Evolutionary conservation across 2,329 filamentous ascomycete species (phyloP).

Genomic region (Epichloe festucae): DNA sequence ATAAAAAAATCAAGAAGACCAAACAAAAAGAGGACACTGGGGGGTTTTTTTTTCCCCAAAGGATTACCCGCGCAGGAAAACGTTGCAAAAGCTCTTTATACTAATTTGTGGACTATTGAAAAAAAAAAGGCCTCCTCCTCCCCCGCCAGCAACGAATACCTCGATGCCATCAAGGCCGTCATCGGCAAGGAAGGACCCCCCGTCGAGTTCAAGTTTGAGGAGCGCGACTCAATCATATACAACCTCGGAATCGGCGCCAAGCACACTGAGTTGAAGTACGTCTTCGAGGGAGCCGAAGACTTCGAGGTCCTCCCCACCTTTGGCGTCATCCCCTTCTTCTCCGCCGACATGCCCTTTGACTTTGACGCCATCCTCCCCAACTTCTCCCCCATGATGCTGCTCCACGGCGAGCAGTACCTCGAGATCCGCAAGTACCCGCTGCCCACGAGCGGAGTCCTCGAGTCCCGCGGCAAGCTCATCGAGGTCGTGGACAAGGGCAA

Average conservation of each 20-base stretch:
- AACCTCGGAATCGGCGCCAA: constrained; percentile 91
- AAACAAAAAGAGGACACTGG: background rate
- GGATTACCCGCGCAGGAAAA: too few relatives aligned
- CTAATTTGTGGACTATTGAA: background rate
- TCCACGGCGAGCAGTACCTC: constrained; percentile 97
- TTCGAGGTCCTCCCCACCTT: constrained; percentile 95
- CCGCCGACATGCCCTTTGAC: constrained; percentile 66
- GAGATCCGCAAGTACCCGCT: constrained; percentile 88
- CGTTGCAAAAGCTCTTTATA: background rate
- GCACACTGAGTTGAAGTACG: constrained; percentile 71
- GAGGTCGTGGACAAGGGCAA: constrained; percentile 95
- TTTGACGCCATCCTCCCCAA: constrained; percentile 80
- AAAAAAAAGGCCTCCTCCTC: constrained; percentile 2
- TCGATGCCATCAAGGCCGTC: constrained; percentile 63
- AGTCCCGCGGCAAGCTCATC: constrained; percentile 67
- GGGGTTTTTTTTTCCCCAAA: background rate
- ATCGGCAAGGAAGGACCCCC: constrained; percentile 54
- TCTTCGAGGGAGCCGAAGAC: constrained; percentile 81
- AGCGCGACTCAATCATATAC: constrained; percentile 86
- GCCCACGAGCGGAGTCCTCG: constrained; percentile 66
- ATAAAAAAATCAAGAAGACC: background rate
- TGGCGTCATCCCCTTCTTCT: constrained; percentile 90
- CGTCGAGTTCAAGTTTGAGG: constrained; percentile 73
- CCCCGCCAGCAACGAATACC: constrained; percentile 45
- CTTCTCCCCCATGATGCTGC: constrained; percentile 98